Conservation (phyloP, 352 stramenopile genomes). For the Thraustochytrium sp. region DNA sequence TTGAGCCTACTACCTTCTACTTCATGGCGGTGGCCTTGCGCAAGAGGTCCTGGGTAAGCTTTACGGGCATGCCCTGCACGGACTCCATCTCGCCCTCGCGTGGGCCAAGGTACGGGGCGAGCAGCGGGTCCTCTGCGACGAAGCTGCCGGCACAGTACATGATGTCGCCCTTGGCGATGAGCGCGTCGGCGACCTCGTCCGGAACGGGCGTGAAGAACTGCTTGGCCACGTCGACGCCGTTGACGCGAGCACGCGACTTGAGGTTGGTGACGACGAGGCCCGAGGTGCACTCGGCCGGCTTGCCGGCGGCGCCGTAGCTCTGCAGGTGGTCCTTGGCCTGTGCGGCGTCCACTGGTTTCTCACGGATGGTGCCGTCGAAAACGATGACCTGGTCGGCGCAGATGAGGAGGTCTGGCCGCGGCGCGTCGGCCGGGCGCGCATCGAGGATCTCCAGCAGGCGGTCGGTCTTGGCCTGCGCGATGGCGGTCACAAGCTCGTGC, state of each 20-base stretch:
- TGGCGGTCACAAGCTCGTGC: conserved; percentile 31
- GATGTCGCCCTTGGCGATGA: conserved; percentile 42
- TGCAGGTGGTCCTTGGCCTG: conserved; percentile 36
- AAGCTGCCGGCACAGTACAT: conserved; percentile 42
- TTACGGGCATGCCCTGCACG: conserved; percentile 34
- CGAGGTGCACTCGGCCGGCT: conserved; percentile 37
- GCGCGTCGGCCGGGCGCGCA: neutral
- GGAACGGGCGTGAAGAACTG: conserved; percentile 27
- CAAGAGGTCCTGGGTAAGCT: neutral
- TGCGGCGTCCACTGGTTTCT: conserved; percentile 23
- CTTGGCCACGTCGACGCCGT: conserved; percentile 24
- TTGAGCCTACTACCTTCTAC: neutral
- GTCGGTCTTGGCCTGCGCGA: conserved; percentile 40
- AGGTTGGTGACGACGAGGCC: conserved; percentile 27
- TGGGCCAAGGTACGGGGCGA: conserved; percentile 22
- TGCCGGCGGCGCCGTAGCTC: conserved; percentile 22
- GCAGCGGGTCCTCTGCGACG: conserved; percentile 28
- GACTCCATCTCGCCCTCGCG: conserved; percentile 34
- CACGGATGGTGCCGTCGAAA: conserved; percentile 22
- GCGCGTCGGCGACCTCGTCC: neutral
- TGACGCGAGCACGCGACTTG: neutral
- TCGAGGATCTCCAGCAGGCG: conserved; percentile 9
- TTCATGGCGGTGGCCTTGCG: neutral
- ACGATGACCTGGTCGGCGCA: conserved; percentile 42
- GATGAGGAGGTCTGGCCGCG: conserved; percentile 5